Percentiles rank a stretch among this genome's conserved stretches.
These are phyloP conservation scores for Saxophila tyrrhenica DNA, from an alignment of 495 filamentous ascomycete genomes.

Conservation along the genomic window DNA sequence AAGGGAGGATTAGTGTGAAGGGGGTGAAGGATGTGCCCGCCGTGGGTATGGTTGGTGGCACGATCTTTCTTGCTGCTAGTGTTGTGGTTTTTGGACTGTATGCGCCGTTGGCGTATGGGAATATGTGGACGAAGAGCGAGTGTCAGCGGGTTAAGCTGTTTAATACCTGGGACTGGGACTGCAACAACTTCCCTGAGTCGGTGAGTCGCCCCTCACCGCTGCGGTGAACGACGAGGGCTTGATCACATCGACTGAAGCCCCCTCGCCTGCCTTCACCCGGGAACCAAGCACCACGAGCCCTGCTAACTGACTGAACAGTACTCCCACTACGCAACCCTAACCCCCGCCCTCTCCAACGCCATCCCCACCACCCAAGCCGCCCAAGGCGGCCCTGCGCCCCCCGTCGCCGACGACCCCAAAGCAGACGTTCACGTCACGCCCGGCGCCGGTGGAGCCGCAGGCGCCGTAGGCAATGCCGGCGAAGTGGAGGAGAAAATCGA, in stretches of 20 bases:
- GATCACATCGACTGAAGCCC: no score
- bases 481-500: slow-evolving; percentile 71
- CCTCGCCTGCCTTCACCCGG: no score
- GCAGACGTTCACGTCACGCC: slow-evolving; percentile 25
- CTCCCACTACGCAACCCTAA: slow-evolving; percentile 14
- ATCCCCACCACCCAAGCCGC: slow-evolving; percentile 7
- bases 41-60: slow-evolving; percentile 58
- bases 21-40: slow-evolving; percentile 53
- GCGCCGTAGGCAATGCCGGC: no score
- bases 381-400: slow-evolving; percentile 15
- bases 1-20: not conserved
- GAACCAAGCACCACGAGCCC: no score
- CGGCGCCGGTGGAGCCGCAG: not conserved
- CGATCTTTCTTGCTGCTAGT: slow-evolving; percentile 58
- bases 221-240: no score
- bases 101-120: slow-evolving; percentile 83
- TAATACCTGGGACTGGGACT: slow-evolving; percentile 90
- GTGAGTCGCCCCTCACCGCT: slow-evolving; percentile 51
- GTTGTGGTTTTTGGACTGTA: slow-evolving; percentile 73
- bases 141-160: slow-evolving; percentile 84
- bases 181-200: slow-evolving; percentile 76
- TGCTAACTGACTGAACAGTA: no score
- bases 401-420: slow-evolving; percentile 18
- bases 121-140: slow-evolving; percentile 77
- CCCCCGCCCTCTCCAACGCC: slow-evolving; percentile 4